Evolutionary conservation across 225 moss, liverwort and hornwort species (phyloP).

Genomic region (Bryoerythrophyllum caledonicum): DNA sequence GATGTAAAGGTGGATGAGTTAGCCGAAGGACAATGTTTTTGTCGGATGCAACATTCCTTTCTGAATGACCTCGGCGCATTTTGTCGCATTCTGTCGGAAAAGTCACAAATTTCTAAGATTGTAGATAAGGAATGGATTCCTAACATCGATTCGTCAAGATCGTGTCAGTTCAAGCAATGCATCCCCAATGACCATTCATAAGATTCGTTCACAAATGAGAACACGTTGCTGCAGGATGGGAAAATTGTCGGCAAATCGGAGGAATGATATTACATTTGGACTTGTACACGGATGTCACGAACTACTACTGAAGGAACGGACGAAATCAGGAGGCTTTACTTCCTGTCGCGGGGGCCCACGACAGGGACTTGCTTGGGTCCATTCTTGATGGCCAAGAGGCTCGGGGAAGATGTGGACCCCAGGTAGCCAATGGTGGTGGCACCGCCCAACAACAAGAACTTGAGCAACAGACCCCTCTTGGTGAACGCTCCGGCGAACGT

Average conservation of each 20-base stretch:
- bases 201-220: too few species aligned
- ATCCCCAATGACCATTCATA: too few species aligned
- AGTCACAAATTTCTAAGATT: too few species aligned
- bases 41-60: too few species aligned
- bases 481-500: conserved; percentile 68
- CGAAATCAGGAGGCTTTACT: conserved; percentile 24
- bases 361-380: conserved; percentile 34
- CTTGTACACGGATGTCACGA: conserved; percentile 42
- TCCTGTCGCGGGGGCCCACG: conserved; percentile 61
- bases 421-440: conserved; percentile 79
- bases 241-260: conserved; percentile 45
- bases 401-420: conserved; percentile 54
- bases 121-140: too few species aligned
- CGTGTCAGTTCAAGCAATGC: too few species aligned
- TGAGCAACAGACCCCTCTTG: conserved; percentile 79
- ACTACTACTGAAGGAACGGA: conserved; percentile 19
- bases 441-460: conserved; percentile 79
- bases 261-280: conserved; percentile 40
- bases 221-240: neutral
- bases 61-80: too few species aligned
- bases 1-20: too few species aligned
- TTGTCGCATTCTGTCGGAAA: too few species aligned
- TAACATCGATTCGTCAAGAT: too few species aligned
- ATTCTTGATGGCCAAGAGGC: conserved; percentile 77
- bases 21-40: too few species aligned